These are phyloP conservation scores for Apostasia ramifera DNA, from an alignment of 106 monocot genomes.

Conservation along the genomic window DNA sequence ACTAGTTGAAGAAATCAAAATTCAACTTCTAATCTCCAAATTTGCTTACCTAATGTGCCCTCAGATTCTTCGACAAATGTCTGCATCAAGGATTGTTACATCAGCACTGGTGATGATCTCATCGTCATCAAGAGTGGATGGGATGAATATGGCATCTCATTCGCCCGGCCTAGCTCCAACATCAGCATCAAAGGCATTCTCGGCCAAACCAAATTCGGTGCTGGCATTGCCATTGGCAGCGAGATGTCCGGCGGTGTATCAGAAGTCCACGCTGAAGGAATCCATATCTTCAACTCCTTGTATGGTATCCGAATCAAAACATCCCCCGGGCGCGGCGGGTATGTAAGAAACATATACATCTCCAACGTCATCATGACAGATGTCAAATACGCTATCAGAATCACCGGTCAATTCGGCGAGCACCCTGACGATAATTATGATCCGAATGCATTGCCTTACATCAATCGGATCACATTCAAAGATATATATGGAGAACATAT, in stretches of 20 bases:
- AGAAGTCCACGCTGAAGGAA: conserved; percentile 37
- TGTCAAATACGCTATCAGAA: conserved; percentile 48
- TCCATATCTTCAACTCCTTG: conserved; percentile 44
- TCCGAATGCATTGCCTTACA: conserved; percentile 34
- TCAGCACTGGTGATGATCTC: conserved; percentile 57
- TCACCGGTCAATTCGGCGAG: conserved; percentile 48
- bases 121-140: conserved; percentile 77
- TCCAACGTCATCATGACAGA: conserved; percentile 34
- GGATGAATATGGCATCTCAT: conserved; percentile 84
- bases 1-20: neutral
- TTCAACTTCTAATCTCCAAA: neutral
- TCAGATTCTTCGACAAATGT: conserved; percentile 73
- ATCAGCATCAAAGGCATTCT: conserved; percentile 42
- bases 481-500: conserved; percentile 40
- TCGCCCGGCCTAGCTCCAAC: conserved; percentile 55
- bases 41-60: conserved; percentile 8
- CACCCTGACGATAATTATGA: conserved; percentile 69
- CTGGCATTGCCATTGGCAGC: conserved; percentile 73
- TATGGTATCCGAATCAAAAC: conserved; percentile 69
- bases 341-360: conserved; percentile 44
- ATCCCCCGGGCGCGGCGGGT: conserved; percentile 64
- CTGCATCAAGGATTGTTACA: conserved; percentile 81
- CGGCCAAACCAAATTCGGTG: conserved; percentile 27
- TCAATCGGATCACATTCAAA: conserved; percentile 42
- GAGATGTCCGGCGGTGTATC: conserved; percentile 89